A percentile compares a stretch with the other conserved stretches of the same genome.
Conservation (phyloP, 2,329 filamentous ascomycete species). For the Aspergillus chevalieri region DNA sequence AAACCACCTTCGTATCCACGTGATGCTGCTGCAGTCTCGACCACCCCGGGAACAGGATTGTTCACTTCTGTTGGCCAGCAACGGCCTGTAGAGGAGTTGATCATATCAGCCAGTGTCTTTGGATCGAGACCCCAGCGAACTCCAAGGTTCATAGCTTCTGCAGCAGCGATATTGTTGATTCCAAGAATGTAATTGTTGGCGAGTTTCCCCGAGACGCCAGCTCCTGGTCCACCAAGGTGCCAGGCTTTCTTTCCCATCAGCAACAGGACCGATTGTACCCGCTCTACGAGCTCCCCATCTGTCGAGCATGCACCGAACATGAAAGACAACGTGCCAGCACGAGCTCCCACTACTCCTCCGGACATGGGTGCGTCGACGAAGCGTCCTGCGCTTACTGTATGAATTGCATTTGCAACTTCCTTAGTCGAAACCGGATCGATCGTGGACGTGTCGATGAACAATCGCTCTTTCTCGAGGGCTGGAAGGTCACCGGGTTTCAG, state of each 20-base stretch:
- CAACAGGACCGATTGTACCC: slow-evolving; percentile 62
- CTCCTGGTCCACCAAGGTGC: slow-evolving; percentile 77
- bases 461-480: slow-evolving; percentile 51
- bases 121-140: slow-evolving; percentile 58
- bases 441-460: slow-evolving; percentile 95
- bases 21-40: slow-evolving; percentile 66
- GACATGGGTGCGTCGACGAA: slow-evolving; percentile 98
- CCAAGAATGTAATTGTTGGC: slow-evolving; percentile 97
- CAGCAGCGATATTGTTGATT: slow-evolving; percentile 76
- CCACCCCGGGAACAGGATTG: slow-evolving; percentile 84
- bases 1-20: slow-evolving; percentile 74
- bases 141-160: slow-evolving; percentile 62
- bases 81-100: slow-evolving; percentile 88
- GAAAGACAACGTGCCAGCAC: slow-evolving; percentile 83
- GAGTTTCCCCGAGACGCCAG: slow-evolving; percentile 84
- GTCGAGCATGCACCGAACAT: slow-evolving; percentile 71
- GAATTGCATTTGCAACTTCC: slow-evolving; percentile 66
- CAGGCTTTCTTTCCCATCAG: slow-evolving; percentile 82
- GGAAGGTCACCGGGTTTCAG: slow-evolving; percentile 53
- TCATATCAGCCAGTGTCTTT: slow-evolving; percentile 69
- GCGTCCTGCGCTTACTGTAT: slow-evolving; percentile 59
- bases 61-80: slow-evolving; percentile 97
- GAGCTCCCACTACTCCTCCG: slow-evolving; percentile 85
- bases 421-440: slow-evolving; percentile 86
- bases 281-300: slow-evolving; percentile 49